Percentiles rank a stretch among this genome's conserved stretches.
Evolutionary conservation across 2,329 filamentous ascomycete species (phyloP).

Genomic region (Colletotrichum tamarilloi): DNA sequence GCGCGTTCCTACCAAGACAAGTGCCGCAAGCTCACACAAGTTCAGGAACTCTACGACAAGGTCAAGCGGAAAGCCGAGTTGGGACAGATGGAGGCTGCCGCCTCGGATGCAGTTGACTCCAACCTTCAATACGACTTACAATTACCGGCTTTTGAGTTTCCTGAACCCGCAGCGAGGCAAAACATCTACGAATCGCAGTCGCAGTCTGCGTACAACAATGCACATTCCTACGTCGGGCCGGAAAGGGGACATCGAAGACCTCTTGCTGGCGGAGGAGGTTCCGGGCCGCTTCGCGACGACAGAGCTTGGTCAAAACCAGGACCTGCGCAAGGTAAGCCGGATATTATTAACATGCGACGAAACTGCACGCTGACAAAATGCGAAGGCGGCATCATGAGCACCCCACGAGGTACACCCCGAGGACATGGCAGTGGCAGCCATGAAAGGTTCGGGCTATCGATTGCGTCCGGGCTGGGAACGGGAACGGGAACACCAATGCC

Average conservation of each 20-base stretch:
- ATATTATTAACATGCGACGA: too few relatives aligned
- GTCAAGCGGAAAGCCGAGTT: constrained; percentile 67
- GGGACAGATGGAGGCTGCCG: constrained; percentile 65
- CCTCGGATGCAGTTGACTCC: constrained; percentile 50
- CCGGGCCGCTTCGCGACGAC: background rate
- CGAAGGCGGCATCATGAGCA: constrained; percentile 45
- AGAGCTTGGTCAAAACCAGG: constrained; percentile 24
- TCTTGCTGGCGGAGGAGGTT: background rate
- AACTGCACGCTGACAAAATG: background rate
- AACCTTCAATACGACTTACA: background rate
- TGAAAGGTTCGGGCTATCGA: constrained; percentile 41
- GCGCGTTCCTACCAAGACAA: constrained; percentile 76
- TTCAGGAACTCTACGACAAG: constrained; percentile 73
- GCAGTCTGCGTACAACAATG: background rate
- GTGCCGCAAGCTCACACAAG: constrained; percentile 73
- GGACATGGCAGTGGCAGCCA: constrained; percentile 44
- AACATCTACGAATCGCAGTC: constrained; percentile 8
- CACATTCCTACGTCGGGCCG: background rate
- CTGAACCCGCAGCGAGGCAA: background rate
- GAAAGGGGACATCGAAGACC: background rate
- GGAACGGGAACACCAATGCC: constrained; percentile 41
- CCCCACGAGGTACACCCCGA: constrained; percentile 38
- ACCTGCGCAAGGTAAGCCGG: constrained; percentile 36
- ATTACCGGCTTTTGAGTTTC: background rate
- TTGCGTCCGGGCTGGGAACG: constrained; percentile 45